These are phyloP conservation scores for Henningerozyma blattae DNA, from an alignment of 805 yeast genomes.

Conservation along the genomic window DNA sequence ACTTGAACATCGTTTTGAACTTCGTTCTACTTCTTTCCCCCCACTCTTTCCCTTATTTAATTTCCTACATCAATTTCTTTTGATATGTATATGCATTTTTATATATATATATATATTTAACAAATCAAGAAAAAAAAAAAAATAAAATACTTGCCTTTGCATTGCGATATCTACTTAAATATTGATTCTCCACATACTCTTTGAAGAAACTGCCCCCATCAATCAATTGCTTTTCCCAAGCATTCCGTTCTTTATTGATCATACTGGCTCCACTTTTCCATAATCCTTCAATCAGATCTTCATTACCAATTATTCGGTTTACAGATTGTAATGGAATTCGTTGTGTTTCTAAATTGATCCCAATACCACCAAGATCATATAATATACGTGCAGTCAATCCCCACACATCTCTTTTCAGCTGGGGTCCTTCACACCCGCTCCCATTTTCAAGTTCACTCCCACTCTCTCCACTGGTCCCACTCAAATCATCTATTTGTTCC, in stretches of 20 bases:
- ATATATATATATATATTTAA: no score
- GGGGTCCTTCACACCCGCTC: no score
- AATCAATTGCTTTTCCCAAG: slow-evolving; percentile 45
- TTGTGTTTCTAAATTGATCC: slow-evolving; percentile 30
- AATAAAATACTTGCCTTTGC: no score
- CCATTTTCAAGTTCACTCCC: slow-evolving; percentile 10
- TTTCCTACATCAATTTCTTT: background rate
- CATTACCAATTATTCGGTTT: slow-evolving; percentile 34
- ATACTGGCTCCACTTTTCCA: slow-evolving; percentile 45
- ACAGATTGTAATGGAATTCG: background rate
- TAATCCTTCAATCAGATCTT: slow-evolving; percentile 48
- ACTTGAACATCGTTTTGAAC: no score
- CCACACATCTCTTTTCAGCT: slow-evolving; percentile 64
- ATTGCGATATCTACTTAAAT: background rate
- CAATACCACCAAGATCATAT: slow-evolving; percentile 54
- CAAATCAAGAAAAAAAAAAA: background rate
- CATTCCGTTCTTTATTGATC: slow-evolving; percentile 33
- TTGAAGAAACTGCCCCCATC: slow-evolving; percentile 14
- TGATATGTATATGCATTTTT: background rate
- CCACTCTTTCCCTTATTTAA: background rate
- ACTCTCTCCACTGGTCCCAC: no score
- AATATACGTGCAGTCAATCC: slow-evolving; percentile 71
- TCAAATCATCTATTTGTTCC: slow-evolving; percentile 44
- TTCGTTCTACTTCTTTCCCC: no score
- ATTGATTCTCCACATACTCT: background rate